phyloP scores from a whole-genome alignment of 345 rosid genomes.

The Populus tremula region DNA sequence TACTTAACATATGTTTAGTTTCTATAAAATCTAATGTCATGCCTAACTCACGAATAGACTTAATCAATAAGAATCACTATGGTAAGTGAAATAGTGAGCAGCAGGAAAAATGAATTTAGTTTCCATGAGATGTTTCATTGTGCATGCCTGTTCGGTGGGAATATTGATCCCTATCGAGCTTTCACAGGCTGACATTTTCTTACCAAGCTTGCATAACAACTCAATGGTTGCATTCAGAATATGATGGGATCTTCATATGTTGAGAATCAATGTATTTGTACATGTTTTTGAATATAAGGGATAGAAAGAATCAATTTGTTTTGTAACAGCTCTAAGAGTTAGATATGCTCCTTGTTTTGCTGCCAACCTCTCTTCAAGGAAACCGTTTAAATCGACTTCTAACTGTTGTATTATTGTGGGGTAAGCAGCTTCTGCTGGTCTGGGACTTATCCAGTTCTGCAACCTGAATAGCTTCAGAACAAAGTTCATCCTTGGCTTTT shows the following conservation, averaged over 20 bases:
- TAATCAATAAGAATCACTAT: neutral
- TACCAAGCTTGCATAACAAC: neutral
- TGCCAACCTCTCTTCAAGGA: neutral
- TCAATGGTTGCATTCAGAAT: neutral
- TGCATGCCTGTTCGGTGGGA: neutral
- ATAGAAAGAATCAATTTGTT: neutral
- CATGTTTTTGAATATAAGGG: neutral
- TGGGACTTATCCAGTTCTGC: slow-evolving; percentile 79
- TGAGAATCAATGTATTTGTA: neutral
- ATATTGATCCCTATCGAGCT: neutral
- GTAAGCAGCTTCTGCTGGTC: slow-evolving; percentile 74
- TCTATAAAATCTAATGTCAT: neutral
- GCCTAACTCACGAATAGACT: neutral
- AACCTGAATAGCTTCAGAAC: slow-evolving; percentile 82
- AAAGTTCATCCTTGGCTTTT: slow-evolving; percentile 72
- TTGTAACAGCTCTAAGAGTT: neutral
- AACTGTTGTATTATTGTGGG: neutral
- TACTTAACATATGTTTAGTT: neutral
- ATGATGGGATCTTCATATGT: neutral
- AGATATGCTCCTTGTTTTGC: neutral
- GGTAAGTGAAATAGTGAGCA: neutral
- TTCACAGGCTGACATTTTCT: neutral
- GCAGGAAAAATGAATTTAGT: neutral
- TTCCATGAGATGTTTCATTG: neutral
- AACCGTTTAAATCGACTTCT: neutral